Base-by-base conservation (phyloP, 2,329 filamentous ascomycete species). In the Fusarium nisikadoi region DNA sequence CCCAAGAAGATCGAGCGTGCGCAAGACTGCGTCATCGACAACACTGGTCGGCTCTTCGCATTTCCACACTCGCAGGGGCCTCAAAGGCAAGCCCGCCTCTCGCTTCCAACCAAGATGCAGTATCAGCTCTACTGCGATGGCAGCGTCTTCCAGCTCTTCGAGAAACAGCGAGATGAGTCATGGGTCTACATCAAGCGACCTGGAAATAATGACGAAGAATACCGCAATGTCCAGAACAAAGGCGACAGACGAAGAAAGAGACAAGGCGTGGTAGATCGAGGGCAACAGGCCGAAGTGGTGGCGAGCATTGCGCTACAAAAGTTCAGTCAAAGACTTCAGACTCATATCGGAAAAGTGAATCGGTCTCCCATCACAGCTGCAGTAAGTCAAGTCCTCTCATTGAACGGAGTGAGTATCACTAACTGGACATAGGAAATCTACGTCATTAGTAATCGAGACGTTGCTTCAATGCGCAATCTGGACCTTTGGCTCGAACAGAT, bases 331-430 rank as follows among this genome's bases (percentile, higher is more conserved):
- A 19, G 27, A 0, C 62, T 65, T 8, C 39, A 65, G 14, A 55
- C 46, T 0, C 62, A 65, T n/a, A 16, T 64, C 0, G 62, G 62
- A 9, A 17, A 19, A 3, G 27, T 64, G 2, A 62, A 41, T 9
- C 16, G 46, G 13, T 62, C 62, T 13, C 27, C 57, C 3, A 29
- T 46, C 0, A 55, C 23, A 0, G 58, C 46, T n/a, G 57, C 57
- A 10, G 57, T 35, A 19, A 41, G 10, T 6, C 1, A 3, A 29
- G 3, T 0, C 4, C 6, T 8, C 3, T 46, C 3, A 8, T 29
- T n/a, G 0, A 29, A 29, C 11, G 0, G 1, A 0, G 2, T 6
- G 3, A n/a, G 3, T 6, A 31, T 47, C 1, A 3, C 45, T 47
- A 6, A 47, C 3, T 17, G 3, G 14, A 2, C 10, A 3, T 20